Base-by-base conservation (phyloP, 768 basidiomycete genomes). In the Lentinus brumalis region DNA sequence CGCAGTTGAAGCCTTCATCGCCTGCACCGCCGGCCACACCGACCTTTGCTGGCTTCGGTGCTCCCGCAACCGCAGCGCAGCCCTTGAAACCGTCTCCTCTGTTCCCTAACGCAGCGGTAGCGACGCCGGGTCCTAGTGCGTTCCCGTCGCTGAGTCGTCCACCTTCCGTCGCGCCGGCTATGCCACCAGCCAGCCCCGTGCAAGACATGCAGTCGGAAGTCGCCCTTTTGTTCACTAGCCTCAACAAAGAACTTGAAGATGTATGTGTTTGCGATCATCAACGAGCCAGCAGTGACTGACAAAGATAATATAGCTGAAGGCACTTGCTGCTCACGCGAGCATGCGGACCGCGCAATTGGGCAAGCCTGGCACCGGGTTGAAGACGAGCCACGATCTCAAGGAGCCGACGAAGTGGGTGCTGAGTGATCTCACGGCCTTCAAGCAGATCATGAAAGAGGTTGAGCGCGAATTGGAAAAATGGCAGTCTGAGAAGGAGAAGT, bases 181-280 rank as follows among this genome's bases (percentile, higher is more conserved):
- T 50, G 62, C 18, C 59, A 14, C 30, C 58, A 49, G 5, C 26
- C 21, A 26, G 18, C 11, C 53, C 53, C 61, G 81, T 86, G 60
- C 81, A 84, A 56, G 86, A 87, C 10, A 84, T 94, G 82, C 88
- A 91, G 66, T 78, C 79, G 16, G 86, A 92, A 67, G 87, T 87
- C 63, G 65, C 70, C 3, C 49, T 77, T 38, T 75, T 94, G 38
- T 76, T 86, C 44, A 56, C 63, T 1, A 73, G 70, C 12, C 70
- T 91, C 42, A 69, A 63, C 2, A 77, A 74, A 40, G 89, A 92
- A 61, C 72, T 94, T 0, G 75, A 83, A 29, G 74, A 78, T 42
- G 92, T 92, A 69, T 67, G 86, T 78, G 42, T 50, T n/a, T 44
- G 38, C 4, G 5, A 18, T 11, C 12, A 12, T 16, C 26, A n/a